A percentile compares a stretch with the other conserved stretches of the same genome.
Conservation (phyloP, 805 yeast species). For the Candida yuanshanica region DNA sequence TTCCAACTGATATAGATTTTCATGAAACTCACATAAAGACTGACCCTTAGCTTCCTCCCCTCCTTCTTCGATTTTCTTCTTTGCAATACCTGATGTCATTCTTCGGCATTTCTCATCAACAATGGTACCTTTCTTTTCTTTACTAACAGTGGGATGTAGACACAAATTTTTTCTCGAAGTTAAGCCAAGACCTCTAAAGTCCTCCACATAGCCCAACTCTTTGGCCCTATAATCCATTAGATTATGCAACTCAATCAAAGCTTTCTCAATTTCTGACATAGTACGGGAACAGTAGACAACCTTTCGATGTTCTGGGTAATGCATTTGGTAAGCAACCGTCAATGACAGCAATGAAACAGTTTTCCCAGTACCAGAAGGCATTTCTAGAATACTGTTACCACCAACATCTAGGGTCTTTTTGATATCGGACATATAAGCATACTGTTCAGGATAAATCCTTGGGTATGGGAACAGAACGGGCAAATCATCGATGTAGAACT, state of each 20-base stretch:
- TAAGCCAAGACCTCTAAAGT: constrained; percentile 89
- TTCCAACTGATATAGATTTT: constrained; percentile 77
- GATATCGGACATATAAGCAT: constrained; percentile 95
- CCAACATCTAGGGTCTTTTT: constrained; percentile 93
- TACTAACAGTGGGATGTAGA: constrained; percentile 78
- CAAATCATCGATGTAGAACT: constrained; percentile 86
- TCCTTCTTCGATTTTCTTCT: constrained; percentile 50
- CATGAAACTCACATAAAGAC: constrained; percentile 82
- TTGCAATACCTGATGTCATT: constrained; percentile 86
- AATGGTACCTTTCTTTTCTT: constrained; percentile 83
- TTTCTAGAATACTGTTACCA: constrained; percentile 92
- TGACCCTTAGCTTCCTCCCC: constrained; percentile 43
- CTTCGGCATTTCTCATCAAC: constrained; percentile 97
- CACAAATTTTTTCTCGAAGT: constrained; percentile 94
- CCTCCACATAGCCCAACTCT: constrained; percentile 83
- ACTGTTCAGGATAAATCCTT: constrained; percentile 94
- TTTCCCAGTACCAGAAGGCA: constrained; percentile 99
- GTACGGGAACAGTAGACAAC: constrained; percentile 98
- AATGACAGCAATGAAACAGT: constrained; percentile 87
- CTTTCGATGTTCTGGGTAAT: constrained; percentile 89
- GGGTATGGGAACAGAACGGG: constrained; percentile 97
- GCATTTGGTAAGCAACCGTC: constrained; percentile 93
- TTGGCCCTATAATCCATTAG: constrained; percentile 82
- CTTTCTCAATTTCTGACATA: constrained; percentile 98
- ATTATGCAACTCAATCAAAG: constrained; percentile 81